A percentile compares a stretch with the other conserved stretches of the same genome.
Evolutionary conservation across 192 early-diverging fungal genomes (phyloP).

Genomic region (Coemansia sp.): DNA sequence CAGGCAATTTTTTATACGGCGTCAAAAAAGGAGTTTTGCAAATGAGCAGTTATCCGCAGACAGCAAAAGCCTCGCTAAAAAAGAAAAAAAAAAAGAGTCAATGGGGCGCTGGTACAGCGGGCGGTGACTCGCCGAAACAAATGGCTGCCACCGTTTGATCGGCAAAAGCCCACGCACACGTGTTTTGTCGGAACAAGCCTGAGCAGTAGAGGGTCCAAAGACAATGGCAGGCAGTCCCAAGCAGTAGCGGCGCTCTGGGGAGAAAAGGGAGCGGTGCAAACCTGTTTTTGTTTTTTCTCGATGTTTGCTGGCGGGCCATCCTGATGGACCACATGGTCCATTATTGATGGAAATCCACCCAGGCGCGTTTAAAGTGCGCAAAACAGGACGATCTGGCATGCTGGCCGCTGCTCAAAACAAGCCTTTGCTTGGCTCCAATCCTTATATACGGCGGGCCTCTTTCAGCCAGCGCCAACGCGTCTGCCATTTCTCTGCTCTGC

Average conservation of each 20-base stretch:
- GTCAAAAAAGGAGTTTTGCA: too few species aligned
- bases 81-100: not conserved
- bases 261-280: conserved; percentile 1
- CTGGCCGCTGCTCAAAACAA: not conserved
- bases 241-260: not conserved
- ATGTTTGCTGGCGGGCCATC: not conserved
- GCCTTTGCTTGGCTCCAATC: not conserved
- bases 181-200: not conserved
- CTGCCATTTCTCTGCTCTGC: not conserved
- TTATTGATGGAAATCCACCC: not conserved
- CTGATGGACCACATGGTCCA: conserved; percentile 1
- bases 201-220: not conserved
- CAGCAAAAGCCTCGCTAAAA: not conserved
- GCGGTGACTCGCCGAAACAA: not conserved
- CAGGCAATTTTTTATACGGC: too few species aligned
- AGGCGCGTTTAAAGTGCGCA: not conserved
- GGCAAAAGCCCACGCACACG: not conserved
- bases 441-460: not conserved
- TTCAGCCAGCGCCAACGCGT: not conserved
- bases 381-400: not conserved
- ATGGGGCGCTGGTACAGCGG: not conserved
- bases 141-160: not conserved
- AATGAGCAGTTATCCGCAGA: not conserved
- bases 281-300: not conserved
- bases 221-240: not conserved